Evolutionary conservation across 2,329 filamentous ascomycete genomes (phyloP).

Genomic region (Parafenestella ontariensis): DNA sequence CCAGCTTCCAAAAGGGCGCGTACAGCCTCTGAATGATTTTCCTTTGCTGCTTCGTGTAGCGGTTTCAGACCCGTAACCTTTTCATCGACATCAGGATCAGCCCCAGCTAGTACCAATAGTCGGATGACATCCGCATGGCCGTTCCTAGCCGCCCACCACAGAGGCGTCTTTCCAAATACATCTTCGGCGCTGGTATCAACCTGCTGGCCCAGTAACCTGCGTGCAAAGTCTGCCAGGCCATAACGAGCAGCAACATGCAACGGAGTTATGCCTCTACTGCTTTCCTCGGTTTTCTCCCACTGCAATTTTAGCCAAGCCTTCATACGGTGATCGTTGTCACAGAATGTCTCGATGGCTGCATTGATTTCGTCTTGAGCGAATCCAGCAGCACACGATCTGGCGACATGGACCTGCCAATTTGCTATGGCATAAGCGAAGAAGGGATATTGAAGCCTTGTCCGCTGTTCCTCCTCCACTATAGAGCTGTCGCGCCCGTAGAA

Average conservation of each 20-base stretch:
- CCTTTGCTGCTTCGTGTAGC: conserved; percentile 11
- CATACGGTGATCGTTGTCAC: not conserved
- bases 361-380: conserved; percentile 9
- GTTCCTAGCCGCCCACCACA: conserved; percentile 15
- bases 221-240: conserved; percentile 6
- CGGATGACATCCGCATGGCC: conserved; percentile 13
- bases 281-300: not conserved
- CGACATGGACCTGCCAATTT: conserved; percentile 20
- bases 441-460: conserved; percentile 1
- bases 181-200: conserved; percentile 10
- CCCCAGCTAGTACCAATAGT: conserved; percentile 22
- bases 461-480: not conserved
- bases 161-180: conserved; percentile 11
- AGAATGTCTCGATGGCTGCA: conserved; percentile 4
- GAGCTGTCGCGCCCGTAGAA: not conserved
- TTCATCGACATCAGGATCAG: conserved; percentile 25
- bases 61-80: conserved; percentile 20
- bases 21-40: conserved; percentile 31
- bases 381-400: not conserved
- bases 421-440: conserved; percentile 13
- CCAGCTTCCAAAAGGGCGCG: conserved; percentile 46
- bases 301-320: not conserved
- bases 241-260: conserved; percentile 16
- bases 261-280: not conserved
- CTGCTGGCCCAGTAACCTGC: not conserved